Percentiles rank a stretch among this genome's conserved stretches.
Evolutionary conservation across 345 rosid genomes (phyloP).

Genomic region (Boechera retrofracta): DNA sequence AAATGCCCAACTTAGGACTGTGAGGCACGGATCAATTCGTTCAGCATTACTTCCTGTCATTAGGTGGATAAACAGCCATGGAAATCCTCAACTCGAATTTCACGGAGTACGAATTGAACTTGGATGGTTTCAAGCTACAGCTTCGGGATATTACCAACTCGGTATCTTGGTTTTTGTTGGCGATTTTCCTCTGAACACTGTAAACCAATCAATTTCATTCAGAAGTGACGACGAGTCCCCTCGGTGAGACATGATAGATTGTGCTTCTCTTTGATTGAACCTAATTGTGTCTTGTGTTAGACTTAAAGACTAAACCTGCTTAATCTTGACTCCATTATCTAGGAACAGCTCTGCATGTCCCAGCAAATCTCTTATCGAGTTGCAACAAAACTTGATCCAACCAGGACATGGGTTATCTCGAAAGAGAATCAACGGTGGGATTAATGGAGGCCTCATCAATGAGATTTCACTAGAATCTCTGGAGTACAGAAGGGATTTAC

Average conservation of each 20-base stretch:
- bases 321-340: conserved; percentile 36
- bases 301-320: conserved; percentile 15
- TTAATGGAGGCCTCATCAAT: conserved; percentile 86
- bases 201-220: conserved; percentile 53
- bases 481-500: conserved; percentile 71
- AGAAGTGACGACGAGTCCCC: conserved; percentile 53
- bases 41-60: conserved; percentile 80
- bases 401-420: conserved; percentile 73
- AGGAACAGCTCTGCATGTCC: conserved; percentile 60
- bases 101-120: conserved; percentile 86
- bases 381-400: conserved; percentile 61
- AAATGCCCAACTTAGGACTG: conserved; percentile 94
- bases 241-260: conserved; percentile 57
- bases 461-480: conserved; percentile 73
- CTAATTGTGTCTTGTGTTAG: neutral
- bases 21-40: conserved; percentile 84
- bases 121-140: conserved; percentile 99
- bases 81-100: conserved; percentile 89
- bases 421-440: conserved; percentile 85
- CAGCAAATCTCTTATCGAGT: conserved; percentile 56
- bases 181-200: conserved; percentile 55
- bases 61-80: conserved; percentile 88
- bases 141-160: conserved; percentile 96
- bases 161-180: conserved; percentile 83
- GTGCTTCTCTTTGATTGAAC: conserved; percentile 11